Base-by-base conservation (phyloP, 169 alveolate genomes). In the Neospora caninum region DNA sequence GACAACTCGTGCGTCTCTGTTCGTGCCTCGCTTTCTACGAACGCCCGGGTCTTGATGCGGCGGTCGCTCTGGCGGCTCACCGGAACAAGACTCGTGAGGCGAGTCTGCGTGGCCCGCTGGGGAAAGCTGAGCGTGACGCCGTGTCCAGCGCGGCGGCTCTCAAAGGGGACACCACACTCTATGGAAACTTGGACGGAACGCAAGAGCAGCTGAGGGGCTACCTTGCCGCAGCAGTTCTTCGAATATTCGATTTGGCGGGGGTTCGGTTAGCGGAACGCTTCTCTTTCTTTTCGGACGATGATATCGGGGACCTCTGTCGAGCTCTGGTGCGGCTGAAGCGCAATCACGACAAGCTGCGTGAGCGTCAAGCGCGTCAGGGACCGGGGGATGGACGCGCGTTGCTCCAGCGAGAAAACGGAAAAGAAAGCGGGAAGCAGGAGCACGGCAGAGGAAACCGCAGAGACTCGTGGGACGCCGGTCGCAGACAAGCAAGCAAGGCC, bases 11-110 rank as follows among this genome's bases (percentile, higher is more conserved):
- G 41, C 67, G 89, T 38, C 89, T 82, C 64, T 82, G 89, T 29
- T 29, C 69, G 31, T 82, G 22, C 43, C 89, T 82, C 22, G 89
- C 89, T 20, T 82, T 39, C 64, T 82, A 82, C 89, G 89, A 82
- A 31, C 89, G 89, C 58, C 89, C 89, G 27, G 67, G 89, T 25
- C 41, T 82, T 49, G 89, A 36, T 39, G 89, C 67, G 6, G 89
- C 89, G n/a, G 89, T 42, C 10, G 89, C 89, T 1, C 20, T 36
- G 86, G 73, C 86, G 10, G n/a, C 45, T 20, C 49, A n/a, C 86
- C 39, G 1, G 45, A 78, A 78, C 10, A 2, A 22, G 16, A 13
- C 22, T 10, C 25, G 73, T 4, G 20, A 7, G 73, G n/a, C 73
- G 31, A 29, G 73, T 16, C 7, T 27, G 45, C 84, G 27, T 16